Base-by-base conservation (phyloP, 805 yeast genomes). In the Phaffomyces opuntiae region DNA sequence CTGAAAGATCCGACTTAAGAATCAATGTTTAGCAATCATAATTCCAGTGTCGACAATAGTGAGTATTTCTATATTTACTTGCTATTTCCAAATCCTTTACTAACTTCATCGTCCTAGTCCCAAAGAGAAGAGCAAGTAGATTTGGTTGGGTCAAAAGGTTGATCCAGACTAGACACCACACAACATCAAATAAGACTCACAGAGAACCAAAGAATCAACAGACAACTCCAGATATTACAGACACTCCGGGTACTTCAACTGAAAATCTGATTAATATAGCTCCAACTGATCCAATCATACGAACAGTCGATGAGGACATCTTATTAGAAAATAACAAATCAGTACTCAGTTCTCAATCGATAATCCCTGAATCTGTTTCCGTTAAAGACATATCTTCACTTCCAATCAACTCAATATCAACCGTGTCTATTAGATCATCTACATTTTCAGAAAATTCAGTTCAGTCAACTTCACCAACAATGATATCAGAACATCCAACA, bases 381-480 rank as follows among this genome's bases (percentile, higher is more conserved):
- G 47, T 49, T 4, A 46, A 38, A 27, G 55, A 57, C 36, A 57
- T 58, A 27, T 62, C 67, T 40, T 58, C 65, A 6, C 52, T 61
- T 5, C 69, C 69, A 1, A 46, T 66, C 21, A 44, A 62, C 16
- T 66, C 70, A 6, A 48, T 59, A 40, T 64, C 62, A 27, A 65
- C 70, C 1, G 52, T 64, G 7, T 66, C 70, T 0, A 50, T 62
- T 9, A 59, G 65, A 42, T 66, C 70, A 1, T 64, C 68, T 2
- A 63, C 66, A 5, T 66, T 66, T 42, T 66, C 70, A 26, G 69
- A 64, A 38, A 50, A 56, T 36, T 66, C 70, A 5, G 40, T 53
- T 17, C 69, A 61, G 43, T 65, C 70, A 9, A 65, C 69, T 12
- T 61, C 62, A 36, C 64, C 64, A 0, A 67, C 72, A 0, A 53